phyloP scores from a whole-genome alignment of 371 early-diverging fungal species.

The Mucor irregularis region DNA sequence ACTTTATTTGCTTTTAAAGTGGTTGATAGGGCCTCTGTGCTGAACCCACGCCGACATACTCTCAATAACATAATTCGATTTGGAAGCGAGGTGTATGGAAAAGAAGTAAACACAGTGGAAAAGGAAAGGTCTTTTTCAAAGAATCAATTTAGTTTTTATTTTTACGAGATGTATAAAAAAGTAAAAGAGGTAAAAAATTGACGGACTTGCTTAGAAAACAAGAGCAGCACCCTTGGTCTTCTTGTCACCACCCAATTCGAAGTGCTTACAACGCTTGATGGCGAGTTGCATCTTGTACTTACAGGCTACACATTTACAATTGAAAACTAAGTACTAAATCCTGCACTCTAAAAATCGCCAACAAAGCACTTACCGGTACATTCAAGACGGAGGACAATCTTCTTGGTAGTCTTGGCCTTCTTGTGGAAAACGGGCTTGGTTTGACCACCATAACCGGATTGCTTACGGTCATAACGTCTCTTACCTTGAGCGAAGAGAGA shows the following conservation, averaged over 20 bases:
- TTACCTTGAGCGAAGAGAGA: slow-evolving; percentile 97
- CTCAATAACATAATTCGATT: neutral
- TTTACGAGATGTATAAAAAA: neutral
- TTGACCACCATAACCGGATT: slow-evolving; percentile 98
- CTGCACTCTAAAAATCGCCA: slow-evolving; percentile 71
- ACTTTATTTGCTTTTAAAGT: slow-evolving; percentile 13
- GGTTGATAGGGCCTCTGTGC: neutral
- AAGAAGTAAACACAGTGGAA: neutral
- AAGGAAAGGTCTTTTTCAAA: neutral
- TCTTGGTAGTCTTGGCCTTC: slow-evolving; percentile 99
- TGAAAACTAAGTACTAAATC: slow-evolving; percentile 73
- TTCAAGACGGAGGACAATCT: slow-evolving; percentile 98
- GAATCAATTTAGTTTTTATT: neutral
- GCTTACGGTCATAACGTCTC: slow-evolving; percentile 70
- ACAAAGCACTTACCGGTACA: slow-evolving; percentile 65
- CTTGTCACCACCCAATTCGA: slow-evolving; percentile 99
- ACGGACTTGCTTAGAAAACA: slow-evolving; percentile 58
- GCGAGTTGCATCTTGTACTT: slow-evolving; percentile 95
- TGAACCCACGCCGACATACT: neutral
- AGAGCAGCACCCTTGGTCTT: slow-evolving; percentile 79
- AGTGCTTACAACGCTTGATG: slow-evolving; percentile 99
- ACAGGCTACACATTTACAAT: slow-evolving; percentile 64
- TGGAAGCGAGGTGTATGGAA: neutral
- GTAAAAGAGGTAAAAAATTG: neutral
- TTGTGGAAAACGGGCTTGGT: slow-evolving; percentile 98